Conservation (phyloP, 2,329 filamentous ascomycete species). For the Colletotrichum sp. region DNA sequence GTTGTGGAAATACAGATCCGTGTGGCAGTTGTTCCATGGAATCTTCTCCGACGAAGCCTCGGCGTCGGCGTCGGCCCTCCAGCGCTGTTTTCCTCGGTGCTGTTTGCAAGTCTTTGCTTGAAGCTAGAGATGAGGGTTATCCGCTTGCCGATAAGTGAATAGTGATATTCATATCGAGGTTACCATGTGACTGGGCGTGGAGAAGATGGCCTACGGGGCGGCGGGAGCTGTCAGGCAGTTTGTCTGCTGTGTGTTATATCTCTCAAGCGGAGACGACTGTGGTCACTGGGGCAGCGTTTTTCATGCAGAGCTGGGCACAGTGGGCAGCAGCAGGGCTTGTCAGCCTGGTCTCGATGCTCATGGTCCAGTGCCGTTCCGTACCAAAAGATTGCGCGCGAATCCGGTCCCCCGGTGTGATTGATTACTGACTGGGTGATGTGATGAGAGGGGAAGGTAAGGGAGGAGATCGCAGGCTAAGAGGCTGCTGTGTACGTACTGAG, state of each 20-base stretch:
- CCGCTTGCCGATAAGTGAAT: background rate
- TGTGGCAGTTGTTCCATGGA: background rate
- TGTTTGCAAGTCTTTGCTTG: background rate
- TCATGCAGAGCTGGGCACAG: background rate
- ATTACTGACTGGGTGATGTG: background rate
- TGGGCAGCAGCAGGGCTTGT: background rate
- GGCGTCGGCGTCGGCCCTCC: background rate
- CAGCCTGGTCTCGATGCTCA: background rate
- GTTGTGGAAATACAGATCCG: background rate
- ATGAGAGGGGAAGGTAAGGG: background rate
- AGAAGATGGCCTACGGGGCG: background rate
- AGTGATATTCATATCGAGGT: background rate
- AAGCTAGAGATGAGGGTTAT: background rate
- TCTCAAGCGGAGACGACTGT: background rate
- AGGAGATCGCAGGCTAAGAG: background rate
- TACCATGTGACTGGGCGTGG: slow-evolving; percentile 6
- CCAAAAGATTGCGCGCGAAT: background rate
- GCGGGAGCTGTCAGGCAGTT: background rate
- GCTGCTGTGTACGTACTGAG: no score
- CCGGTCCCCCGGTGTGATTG: background rate
- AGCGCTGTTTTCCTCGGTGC: background rate
- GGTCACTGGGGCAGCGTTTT: background rate
- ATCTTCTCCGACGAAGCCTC: background rate
- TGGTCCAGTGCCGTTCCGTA: background rate
- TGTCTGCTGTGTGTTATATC: background rate